phyloP scores from a whole-genome alignment of 768 basidiomycete species.

The Amanita fuliginea region DNA sequence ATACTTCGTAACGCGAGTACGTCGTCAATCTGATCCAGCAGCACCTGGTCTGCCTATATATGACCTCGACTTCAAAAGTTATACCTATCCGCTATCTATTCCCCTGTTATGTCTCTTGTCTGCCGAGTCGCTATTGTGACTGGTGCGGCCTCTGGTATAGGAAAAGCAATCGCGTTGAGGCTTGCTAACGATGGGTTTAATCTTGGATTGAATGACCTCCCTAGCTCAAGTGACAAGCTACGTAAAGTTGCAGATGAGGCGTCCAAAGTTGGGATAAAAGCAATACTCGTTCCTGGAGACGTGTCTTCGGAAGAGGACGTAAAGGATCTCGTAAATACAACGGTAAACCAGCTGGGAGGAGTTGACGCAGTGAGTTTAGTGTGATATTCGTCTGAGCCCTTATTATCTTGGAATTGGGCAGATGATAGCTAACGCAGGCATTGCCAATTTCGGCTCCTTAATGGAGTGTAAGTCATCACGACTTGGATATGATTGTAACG shows the following conservation, averaged over 20 bases:
- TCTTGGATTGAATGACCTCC: constrained; percentile 34
- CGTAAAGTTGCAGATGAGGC: constrained; percentile 18
- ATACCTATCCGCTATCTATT: no score
- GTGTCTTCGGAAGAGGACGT: constrained; percentile 32
- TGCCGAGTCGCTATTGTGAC: constrained; percentile 21
- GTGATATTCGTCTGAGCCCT: background rate
- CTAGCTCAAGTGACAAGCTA: constrained; percentile 17
- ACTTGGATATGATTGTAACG: background rate
- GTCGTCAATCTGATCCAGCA: no score
- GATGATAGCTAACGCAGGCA: constrained; percentile 39
- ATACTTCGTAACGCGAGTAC: no score
- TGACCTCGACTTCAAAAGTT: no score
- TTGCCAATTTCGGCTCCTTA: constrained; percentile 11
- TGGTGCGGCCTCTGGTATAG: constrained; percentile 34
- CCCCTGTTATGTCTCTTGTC: background rate
- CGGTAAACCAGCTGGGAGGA: constrained; percentile 24
- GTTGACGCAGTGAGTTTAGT: constrained; percentile 32
- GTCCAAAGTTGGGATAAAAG: constrained; percentile 14
- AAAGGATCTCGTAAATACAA: constrained; percentile 23
- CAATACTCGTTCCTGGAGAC: constrained; percentile 20
- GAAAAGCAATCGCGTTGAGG: constrained; percentile 32
- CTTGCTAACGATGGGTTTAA: constrained; percentile 37
- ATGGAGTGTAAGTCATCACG: constrained; percentile 1
- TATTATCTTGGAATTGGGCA: constrained; percentile 9
- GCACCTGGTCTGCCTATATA: no score